Base-by-base conservation (phyloP, 345 rosid species). In the Rhodamnia rubescens region DNA sequence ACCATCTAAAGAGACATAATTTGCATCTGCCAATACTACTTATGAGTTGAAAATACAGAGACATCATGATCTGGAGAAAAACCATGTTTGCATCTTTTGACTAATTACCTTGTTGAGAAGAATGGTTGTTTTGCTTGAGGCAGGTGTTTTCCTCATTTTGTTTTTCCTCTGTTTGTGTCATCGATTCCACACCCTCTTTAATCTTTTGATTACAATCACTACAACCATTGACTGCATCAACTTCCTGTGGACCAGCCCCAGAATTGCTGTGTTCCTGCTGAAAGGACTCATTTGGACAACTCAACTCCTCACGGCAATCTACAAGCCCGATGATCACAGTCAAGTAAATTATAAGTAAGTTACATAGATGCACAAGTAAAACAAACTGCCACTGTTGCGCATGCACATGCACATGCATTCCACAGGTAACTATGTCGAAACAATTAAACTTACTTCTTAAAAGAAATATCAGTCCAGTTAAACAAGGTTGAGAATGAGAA, bases 231-330 rank as follows among this genome's bases (percentile, higher is more conserved):
- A 36, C 50, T 22, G 74, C 82, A 81, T 85, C 80, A 74, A 74
- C 84, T 61, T 83, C 53, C 86, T 86, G 58, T 53, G 84, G 52
- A 82, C 61, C 64, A 83, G 57, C 86, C 69, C 82, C 21, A 14
- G 18, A 7, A 27, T 61, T 85, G 59, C 53, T 36, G 82, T 78
- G 49, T 53, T 47, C 27, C 29, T 51, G 82, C 51, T 58, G 61
- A 85, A 86, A 82, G 50, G 61, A 83, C 61, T 82, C 83, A 29
- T 85, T 81, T 5, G 64, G 82, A 69, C 47, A 26, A 42, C 81
- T 56, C 85, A 58, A 56, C 83, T 84, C 90, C 85, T 85, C 59
- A 40, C 44, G 11, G 64, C 82, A 57, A 86, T 75, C 93, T 92
- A 82, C 80, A 86, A 82, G 50, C 83, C 49, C 82, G 32, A 85